phyloP scores from a whole-genome alignment of 1,139 yeast genomes.

The Pichia sp. region DNA sequence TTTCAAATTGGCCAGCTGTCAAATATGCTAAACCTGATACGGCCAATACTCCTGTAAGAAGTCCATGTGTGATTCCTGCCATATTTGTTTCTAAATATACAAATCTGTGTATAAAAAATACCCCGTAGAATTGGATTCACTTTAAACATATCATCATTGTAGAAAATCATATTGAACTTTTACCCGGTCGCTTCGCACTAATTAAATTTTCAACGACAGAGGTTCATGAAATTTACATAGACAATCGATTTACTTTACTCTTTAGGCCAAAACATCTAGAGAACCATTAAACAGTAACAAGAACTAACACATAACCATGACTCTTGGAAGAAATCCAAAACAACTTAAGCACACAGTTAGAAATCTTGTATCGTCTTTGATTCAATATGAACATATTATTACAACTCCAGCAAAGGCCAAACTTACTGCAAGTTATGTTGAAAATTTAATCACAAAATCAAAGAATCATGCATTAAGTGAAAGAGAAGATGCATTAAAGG shows the following conservation, averaged over 20 bases:
- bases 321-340: constrained; percentile 29
- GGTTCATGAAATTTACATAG: too few species aligned
- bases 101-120: too few species aligned
- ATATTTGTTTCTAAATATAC: constrained; percentile 23
- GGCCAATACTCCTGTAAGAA: constrained; percentile 59
- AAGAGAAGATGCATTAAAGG: constrained; percentile 22
- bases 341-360: constrained; percentile 49
- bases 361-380: constrained; percentile 58
- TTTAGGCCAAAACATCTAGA: too few species aligned
- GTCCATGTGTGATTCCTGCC: constrained; percentile 69
- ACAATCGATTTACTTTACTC: too few species aligned
- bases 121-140: too few species aligned
- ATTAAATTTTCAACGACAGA: too few species aligned
- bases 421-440: constrained; percentile 52
- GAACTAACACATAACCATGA: constrained; percentile 15
- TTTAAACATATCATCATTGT: too few species aligned
- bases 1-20: constrained; percentile 53
- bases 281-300: too few species aligned
- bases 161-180: too few species aligned
- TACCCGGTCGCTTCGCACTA: too few species aligned
- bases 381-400: constrained; percentile 60
- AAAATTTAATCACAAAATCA: constrained; percentile 49
- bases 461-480: constrained; percentile 28
- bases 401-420: constrained; percentile 72
- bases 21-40: constrained; percentile 62